Conservation (phyloP, 768 basidiomycete genomes). For the Collybiopsis luxurians region DNA sequence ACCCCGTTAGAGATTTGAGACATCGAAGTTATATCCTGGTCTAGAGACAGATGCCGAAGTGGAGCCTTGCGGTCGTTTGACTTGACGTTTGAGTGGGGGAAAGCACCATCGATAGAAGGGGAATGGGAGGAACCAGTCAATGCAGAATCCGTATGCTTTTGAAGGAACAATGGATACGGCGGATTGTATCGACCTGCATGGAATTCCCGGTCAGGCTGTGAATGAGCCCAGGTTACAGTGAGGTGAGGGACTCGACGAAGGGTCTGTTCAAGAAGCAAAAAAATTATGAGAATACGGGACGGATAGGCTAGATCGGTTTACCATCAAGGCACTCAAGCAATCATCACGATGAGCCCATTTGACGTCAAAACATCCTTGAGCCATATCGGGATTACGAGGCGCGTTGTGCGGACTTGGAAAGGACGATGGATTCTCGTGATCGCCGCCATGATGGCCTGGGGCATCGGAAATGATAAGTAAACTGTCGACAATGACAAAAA, state of each 20-base stretch:
- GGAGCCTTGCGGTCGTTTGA: not conserved
- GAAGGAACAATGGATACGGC: slow-evolving; percentile 29
- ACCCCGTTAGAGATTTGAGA: not conserved
- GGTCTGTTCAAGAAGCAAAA: slow-evolving; percentile 40
- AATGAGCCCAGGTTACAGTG: slow-evolving; percentile 80
- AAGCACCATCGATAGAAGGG: not conserved
- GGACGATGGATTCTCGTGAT: not conserved
- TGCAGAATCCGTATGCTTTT: slow-evolving; percentile 16
- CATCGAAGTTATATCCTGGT: not conserved
- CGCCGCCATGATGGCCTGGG: not conserved
- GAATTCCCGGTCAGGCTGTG: slow-evolving; percentile 12
- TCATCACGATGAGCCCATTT: slow-evolving; percentile 81
- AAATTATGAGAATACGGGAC: not conserved
- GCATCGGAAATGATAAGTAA: not conserved
- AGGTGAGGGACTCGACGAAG: slow-evolving; percentile 69
- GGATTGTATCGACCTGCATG: slow-evolving; percentile 7
- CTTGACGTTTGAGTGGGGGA: not conserved
- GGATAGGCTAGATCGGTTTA: slow-evolving; percentile 24
- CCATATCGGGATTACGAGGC: slow-evolving; percentile 55
- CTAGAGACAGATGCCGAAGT: not conserved
- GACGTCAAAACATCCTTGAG: slow-evolving; percentile 64
- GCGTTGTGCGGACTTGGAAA: slow-evolving; percentile 54
- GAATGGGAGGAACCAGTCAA: not conserved
- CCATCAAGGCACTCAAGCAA: slow-evolving; percentile 70
- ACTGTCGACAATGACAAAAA: not conserved